These are phyloP conservation scores for Pestalotiopsis sp. DNA, from an alignment of 2,329 filamentous ascomycete species.

Conservation along the genomic window DNA sequence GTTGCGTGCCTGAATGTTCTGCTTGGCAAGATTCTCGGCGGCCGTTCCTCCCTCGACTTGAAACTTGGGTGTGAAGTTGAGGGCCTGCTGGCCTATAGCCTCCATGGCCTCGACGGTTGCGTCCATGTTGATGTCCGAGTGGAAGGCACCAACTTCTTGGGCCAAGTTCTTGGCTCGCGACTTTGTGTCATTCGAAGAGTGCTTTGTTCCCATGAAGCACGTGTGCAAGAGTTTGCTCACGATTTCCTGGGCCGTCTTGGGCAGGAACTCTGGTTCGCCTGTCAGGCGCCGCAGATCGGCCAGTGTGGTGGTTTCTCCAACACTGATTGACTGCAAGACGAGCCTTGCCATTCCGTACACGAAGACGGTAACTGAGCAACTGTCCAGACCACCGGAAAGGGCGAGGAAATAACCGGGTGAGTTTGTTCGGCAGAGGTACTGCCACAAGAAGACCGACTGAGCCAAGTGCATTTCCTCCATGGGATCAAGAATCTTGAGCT, in stretches of 20 bases:
- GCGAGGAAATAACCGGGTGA: background rate
- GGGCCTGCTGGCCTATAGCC: background rate
- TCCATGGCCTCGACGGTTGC: background rate
- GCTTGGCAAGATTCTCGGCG: background rate
- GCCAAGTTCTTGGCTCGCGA: background rate
- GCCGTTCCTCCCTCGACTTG: background rate
- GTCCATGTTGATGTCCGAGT: constrained; percentile 2
- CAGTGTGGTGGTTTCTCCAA: background rate
- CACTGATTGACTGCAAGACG: background rate
- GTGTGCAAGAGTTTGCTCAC: background rate
- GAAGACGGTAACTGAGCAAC: background rate
- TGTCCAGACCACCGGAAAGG: background rate
- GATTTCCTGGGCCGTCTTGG: background rate
- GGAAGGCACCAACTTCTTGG: background rate
- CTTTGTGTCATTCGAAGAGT: background rate
- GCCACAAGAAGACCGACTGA: background rate
- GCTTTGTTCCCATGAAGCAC: constrained; percentile 1
- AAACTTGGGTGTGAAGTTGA: background rate
- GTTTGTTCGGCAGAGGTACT: background rate
- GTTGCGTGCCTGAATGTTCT: constrained; percentile 4
- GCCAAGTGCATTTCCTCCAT: constrained; percentile 3
- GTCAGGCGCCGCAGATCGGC: background rate
- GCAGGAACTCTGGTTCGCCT: background rate
- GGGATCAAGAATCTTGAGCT: constrained; percentile 1
- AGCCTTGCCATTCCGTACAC: background rate